phyloP scores from a whole-genome alignment of 2,329 filamentous ascomycete genomes.

The Xylaria sp. region DNA sequence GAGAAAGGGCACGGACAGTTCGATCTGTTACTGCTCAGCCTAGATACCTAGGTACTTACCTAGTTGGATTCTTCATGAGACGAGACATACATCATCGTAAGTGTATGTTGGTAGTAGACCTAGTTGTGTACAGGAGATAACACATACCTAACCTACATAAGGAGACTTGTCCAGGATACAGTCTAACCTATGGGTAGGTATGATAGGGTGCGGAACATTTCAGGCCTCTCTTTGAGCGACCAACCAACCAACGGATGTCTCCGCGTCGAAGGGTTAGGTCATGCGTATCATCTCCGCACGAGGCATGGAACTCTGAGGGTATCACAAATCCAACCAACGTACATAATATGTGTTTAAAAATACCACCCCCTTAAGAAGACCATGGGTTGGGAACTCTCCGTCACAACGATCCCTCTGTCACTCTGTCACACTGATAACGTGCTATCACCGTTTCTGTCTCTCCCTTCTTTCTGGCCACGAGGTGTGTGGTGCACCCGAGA shows the following conservation, averaged over 20 bases:
- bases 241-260: neutral
- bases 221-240: neutral
- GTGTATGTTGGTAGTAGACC: too few relatives aligned
- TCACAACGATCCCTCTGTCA: neutral
- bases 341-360: conserved; percentile 18
- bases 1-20: conserved; percentile 2
- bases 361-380: conserved; percentile 23
- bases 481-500: neutral
- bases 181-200: neutral
- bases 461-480: neutral
- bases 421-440: neutral
- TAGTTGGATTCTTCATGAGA: neutral
- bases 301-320: conserved; percentile 25
- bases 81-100: conserved; percentile 6
- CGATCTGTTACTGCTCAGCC: conserved; percentile 1
- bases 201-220: conserved; percentile 6
- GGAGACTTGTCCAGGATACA: neutral
- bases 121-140: neutral
- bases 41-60: neutral
- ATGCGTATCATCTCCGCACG: conserved; percentile 25
- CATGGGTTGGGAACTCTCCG: neutral
- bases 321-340: conserved; percentile 21
- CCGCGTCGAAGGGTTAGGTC: conserved; percentile 4
- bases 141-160: neutral
- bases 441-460: too few relatives aligned